Percentiles rank a stretch among this genome's conserved stretches.
phyloP scores from a whole-genome alignment of 2,329 filamentous ascomycete species.

The Neocatenulostroma microsporum region DNA sequence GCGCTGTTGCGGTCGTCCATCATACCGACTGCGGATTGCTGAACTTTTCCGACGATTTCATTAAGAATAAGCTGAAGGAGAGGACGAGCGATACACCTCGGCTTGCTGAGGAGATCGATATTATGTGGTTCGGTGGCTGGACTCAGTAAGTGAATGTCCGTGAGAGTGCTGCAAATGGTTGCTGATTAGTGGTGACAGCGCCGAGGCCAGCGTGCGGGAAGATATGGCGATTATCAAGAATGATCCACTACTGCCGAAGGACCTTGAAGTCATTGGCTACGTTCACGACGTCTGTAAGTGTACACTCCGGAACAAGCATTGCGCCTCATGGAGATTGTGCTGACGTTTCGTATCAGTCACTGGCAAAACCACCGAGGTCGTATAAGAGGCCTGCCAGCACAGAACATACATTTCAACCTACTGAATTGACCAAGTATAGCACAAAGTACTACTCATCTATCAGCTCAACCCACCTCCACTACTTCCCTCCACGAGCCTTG shows the following conservation, averaged over 20 bases:
- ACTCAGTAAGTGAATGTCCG: slow-evolving; percentile 6
- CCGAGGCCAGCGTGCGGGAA: slow-evolving; percentile 10
- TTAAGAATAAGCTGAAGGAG: slow-evolving; percentile 3
- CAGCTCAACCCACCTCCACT: not conserved
- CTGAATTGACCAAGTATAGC: no score
- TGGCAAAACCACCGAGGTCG: no score
- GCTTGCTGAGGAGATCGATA: slow-evolving; percentile 5
- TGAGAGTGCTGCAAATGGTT: not conserved
- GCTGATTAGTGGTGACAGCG: slow-evolving; percentile 1
- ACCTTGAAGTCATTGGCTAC: slow-evolving; percentile 11
- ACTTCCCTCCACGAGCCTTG: slow-evolving; percentile 4
- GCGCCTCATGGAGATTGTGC: no score
- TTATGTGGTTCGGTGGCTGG: slow-evolving; percentile 7
- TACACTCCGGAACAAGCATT: no score
- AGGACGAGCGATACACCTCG: not conserved
- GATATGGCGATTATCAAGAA: slow-evolving; percentile 10
- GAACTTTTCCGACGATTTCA: slow-evolving; percentile 8
- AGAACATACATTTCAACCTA: not conserved
- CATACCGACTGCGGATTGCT: slow-evolving; percentile 10
- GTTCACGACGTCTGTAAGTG: no score
- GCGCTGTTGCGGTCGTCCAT: slow-evolving; percentile 11
- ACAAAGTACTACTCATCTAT: not conserved
- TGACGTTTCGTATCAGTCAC: no score
- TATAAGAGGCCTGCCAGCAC: no score
- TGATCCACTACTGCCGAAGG: slow-evolving; percentile 10